Evolutionary conservation across 2,329 filamentous ascomycete genomes (phyloP).

Genomic region (Zymoseptoria pseudotritici): DNA sequence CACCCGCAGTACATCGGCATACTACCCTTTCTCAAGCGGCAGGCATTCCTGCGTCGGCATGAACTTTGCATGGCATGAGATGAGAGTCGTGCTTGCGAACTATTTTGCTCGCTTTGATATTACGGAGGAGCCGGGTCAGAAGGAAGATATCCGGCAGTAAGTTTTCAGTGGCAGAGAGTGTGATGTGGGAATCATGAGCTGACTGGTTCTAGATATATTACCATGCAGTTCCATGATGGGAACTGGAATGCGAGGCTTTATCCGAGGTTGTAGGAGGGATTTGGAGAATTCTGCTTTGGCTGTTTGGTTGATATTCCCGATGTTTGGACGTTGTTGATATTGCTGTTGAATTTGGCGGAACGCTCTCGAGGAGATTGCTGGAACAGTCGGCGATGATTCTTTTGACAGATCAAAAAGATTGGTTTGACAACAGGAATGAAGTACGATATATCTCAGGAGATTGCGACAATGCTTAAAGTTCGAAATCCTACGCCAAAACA

Average conservation of each 20-base stretch:
- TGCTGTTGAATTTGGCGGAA: no score
- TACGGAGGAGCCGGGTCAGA: constrained; percentile 3
- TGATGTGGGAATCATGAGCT: neutral
- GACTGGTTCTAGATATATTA: neutral
- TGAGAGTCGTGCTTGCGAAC: constrained; percentile 5
- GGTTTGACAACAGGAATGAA: no score
- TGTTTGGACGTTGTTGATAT: no score
- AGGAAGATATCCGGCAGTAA: constrained; percentile 7
- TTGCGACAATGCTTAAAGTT: no score
- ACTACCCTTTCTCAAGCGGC: constrained; percentile 8
- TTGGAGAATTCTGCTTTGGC: no score
- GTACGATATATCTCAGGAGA: no score
- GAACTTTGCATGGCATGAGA: constrained; percentile 7
- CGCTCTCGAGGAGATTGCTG: no score
- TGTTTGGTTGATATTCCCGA: no score
- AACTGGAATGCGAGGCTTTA: constrained; percentile 1
- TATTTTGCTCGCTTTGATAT: constrained; percentile 2
- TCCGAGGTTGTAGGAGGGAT: neutral
- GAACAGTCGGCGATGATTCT: no score
- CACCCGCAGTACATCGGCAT: neutral
- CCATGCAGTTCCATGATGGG: constrained; percentile 9
- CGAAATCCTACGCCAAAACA: no score
- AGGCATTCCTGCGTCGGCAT: constrained; percentile 5
- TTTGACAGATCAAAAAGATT: no score
- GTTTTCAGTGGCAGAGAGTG: neutral